Percentiles rank a stretch among this genome's conserved stretches.
Conservation (phyloP, 805 yeast species). For the Wickerhamiella shivajii region DNA sequence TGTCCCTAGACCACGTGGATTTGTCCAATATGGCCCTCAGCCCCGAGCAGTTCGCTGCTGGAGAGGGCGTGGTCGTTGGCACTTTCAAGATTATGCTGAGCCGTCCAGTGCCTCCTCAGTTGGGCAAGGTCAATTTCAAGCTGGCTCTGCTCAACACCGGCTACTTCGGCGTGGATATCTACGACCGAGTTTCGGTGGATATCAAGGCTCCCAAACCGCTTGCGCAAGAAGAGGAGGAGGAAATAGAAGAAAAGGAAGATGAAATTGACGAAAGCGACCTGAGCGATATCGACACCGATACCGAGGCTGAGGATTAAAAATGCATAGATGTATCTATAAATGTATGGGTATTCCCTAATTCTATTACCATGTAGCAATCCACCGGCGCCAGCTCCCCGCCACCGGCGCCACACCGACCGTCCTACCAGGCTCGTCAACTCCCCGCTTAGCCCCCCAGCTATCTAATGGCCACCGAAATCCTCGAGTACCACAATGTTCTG, state of each 20-base stretch:
- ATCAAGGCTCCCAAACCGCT: conserved; percentile 31
- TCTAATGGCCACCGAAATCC: conserved; percentile 50
- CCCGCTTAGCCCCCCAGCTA: background rate
- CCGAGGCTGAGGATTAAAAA: conserved; percentile 50
- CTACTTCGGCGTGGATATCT: conserved; percentile 72
- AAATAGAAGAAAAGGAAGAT: conserved; percentile 21
- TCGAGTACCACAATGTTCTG: conserved; percentile 72
- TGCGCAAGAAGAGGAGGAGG: conserved; percentile 28
- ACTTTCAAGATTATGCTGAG: conserved; percentile 63
- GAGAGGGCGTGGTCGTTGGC: conserved; percentile 36
- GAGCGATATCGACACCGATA: conserved; percentile 48
- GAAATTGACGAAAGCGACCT: conserved; percentile 31
- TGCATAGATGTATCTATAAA: no score
- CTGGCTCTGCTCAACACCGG: conserved; percentile 55
- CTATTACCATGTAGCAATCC: no score
- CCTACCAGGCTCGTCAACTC: no score
- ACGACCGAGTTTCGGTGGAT: conserved; percentile 53
- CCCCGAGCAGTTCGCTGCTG: conserved; percentile 32
- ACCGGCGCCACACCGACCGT: no score
- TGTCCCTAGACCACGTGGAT: conserved; percentile 36
- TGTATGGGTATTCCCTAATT: no score
- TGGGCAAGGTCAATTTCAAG: conserved; percentile 55
- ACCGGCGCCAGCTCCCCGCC: no score
- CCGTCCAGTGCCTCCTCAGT: conserved; percentile 61
- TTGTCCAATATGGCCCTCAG: conserved; percentile 40